Base-by-base conservation (phyloP, 2,329 filamentous ascomycete genomes). In the Annulohypoxylon truncatum region DNA sequence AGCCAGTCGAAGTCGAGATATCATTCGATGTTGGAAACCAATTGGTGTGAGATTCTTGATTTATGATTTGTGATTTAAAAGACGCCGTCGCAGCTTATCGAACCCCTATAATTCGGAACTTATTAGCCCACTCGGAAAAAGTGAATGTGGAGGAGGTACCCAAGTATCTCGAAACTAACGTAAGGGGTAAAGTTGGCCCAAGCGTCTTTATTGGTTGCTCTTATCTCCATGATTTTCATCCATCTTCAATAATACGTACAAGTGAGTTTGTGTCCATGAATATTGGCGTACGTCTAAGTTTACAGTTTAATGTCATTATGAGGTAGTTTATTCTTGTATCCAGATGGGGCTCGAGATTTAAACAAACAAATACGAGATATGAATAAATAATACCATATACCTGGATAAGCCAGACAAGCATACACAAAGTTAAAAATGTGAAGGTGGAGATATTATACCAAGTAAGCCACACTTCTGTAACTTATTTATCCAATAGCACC, bases 61-160 rank as follows among this genome's bases (percentile, higher is more conserved):
- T 26, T 24, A 46, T 46, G 44, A 48, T 28, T 28, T 48, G 56
- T 69, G 66, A 63, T 66, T 61, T 42, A 10, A 64, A 48, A 64
- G 46, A 63, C 47, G 58, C 38, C 54, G 67, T 61, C 51, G 67
- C 55, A 61, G n/a, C n/a, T n/a, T n/a, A 52, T 68, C 61, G 64
- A 65, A 56, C 55, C 61, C 65, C 64, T 69, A 67, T 64, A 67
- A 64, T 38, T 60, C 55, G 61, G 61, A 61, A 67, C 29, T 60
- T 64, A 64, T 47, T 59, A 61, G 22, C 52, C 67, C 64, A 61
- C 33, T 67, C 64, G 64, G 67, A 63, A 69, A 69, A 67, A 62
- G 67, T 64, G 42, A 57, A 61, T 38, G 50, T 55, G 63, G 60
- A 64, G 48, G 52, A 51, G 13, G 42, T 57, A 48, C 29, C 38